Base-by-base conservation (phyloP, 768 basidiomycete genomes). In the Mycena vitilis region DNA sequence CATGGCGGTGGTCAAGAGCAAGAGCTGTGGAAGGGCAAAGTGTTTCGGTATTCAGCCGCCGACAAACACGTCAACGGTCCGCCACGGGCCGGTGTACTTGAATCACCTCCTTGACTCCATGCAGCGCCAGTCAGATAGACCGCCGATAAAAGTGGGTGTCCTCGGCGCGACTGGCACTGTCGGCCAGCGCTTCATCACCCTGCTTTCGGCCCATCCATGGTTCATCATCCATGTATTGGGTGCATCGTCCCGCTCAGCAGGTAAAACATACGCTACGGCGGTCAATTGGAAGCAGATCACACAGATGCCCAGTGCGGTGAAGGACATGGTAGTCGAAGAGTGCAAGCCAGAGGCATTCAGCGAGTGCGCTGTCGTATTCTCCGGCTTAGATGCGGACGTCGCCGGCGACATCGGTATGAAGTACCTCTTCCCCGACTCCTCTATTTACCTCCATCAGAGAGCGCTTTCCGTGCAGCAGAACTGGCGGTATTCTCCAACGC, bases 401-500 rank as follows among this genome's bases (percentile, higher is more conserved):
- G 97, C 97, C 38, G 95, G 96, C 13, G 94, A 96, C 15, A 96
- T 99, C 78, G 97, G 97, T 96, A 75, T 65, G 81, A 73, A 42
- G 63, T 37, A 42, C 34, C 22, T 40, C n/a, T 34, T n/a, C 22
- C 23, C n/a, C 16, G 12, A 49, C 52, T 66, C 42, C 23, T 37
- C 51, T 56, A 37, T 61, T 42, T 22, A 47, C 57, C 57, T 69
- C 45, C 2, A 34, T 11, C 77, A 98, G 97, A 99, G 85, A 81
- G 85, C 34, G 91, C 93, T 0, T 97, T 99, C 81, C 86, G 96
- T 71, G 78, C 85, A 18, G 95, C 97, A 23, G 93, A 99, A 74
- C 87, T 97, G 25, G 89, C 92, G 63, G 91, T 99, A 13, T 99
- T 98, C 81, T 97, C 95, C 23, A 99, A 99, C 71, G 90, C 97